Conservation (phyloP, 2,329 filamentous ascomycete genomes). For the Onygenales sp. region DNA sequence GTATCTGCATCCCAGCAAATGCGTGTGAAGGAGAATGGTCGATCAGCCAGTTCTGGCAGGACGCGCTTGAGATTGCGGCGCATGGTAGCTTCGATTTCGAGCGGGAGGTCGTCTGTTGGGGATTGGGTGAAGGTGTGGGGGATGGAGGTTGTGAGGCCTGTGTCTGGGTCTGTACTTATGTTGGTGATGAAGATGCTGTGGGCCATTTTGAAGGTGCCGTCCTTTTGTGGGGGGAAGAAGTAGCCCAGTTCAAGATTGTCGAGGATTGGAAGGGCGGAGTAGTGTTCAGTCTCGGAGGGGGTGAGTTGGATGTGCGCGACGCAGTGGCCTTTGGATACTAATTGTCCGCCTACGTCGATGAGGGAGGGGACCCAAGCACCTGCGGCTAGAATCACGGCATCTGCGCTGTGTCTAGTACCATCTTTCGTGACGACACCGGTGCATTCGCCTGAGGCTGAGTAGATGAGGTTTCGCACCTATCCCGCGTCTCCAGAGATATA, state of each 20-base stretch:
- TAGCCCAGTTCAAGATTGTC: conserved; percentile 41
- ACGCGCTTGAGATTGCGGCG: conserved; percentile 37
- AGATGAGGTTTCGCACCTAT: conserved; percentile 30
- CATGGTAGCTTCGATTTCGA: conserved; percentile 38
- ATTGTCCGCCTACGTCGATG: conserved; percentile 42
- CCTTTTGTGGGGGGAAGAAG: conserved; percentile 34
- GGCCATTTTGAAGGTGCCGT: not conserved
- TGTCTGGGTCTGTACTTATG: conserved; percentile 31
- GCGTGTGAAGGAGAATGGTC: conserved; percentile 30
- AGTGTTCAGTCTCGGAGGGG: conserved; percentile 34
- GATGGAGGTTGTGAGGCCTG: conserved; percentile 43
- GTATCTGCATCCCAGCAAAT: conserved; percentile 41
- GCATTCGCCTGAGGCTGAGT: conserved; percentile 26
- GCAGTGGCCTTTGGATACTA: conserved; percentile 47
- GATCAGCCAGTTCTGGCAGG: conserved; percentile 39
- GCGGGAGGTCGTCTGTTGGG: conserved; percentile 33
- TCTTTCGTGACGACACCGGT: conserved; percentile 36
- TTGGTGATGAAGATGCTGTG: conserved; percentile 4
- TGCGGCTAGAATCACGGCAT: conserved; percentile 39
- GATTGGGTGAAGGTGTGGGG: conserved; percentile 45
- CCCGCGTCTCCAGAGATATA: conserved; percentile 37
- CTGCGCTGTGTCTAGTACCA: conserved; percentile 32
- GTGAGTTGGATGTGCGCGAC: conserved; percentile 43
- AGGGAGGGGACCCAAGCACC: conserved; percentile 40
- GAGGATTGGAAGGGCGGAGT: conserved; percentile 41